Evolutionary conservation across 106 monocot species (phyloP), one percentile per base, ranked within the genome.

Genomic region (Acanthochlamys bracteata): DNA sequence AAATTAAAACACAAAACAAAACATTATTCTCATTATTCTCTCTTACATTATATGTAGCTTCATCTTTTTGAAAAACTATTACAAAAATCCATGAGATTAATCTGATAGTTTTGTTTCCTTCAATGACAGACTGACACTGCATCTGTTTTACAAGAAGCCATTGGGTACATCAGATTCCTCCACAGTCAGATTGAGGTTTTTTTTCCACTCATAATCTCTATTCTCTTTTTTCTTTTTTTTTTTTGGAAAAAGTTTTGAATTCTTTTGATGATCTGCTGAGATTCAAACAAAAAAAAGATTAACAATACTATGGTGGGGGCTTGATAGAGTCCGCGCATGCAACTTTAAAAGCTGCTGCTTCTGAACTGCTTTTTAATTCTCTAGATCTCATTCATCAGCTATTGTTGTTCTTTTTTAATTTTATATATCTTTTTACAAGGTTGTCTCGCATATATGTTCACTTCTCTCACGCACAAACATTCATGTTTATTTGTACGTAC

Each of bases 131-230:
- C 93, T 85, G 93, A 93, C 85, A 93, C 93, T 8, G 89, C 93
- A 59, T 93, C 93, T 71, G 93, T 93, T 71, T 73, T 93, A 68
- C 71, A 73, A 61, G 93, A 93, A 78, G 82, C 93, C 75, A 93
- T 89, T 83, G 89, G 93, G 62, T 93, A 89, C 78, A 89, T 93
- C 72, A 93, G 93, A 93, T 93, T 93, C 88, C 93, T 93, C 45
- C 88, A 93, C 47, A 45, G 77, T 69, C 93, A 93, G 76, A 83
- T 93, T 75, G 73, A 89, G 93, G 93, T 89, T 33, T 33, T 33
- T n/a, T 33, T 33, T 33, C 33, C 33, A 33, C 33, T 52, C 42
- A 33, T 24, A 27, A 19, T 69, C 25, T 58, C 65, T 39, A 33
- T 33, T 33, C 33, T 69, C 43, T 46, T 49, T 61, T 54, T 61